Evolutionary conservation across 73 alveolate genomes (phyloP).

Genomic region (Paramecium pentaurelia): DNA sequence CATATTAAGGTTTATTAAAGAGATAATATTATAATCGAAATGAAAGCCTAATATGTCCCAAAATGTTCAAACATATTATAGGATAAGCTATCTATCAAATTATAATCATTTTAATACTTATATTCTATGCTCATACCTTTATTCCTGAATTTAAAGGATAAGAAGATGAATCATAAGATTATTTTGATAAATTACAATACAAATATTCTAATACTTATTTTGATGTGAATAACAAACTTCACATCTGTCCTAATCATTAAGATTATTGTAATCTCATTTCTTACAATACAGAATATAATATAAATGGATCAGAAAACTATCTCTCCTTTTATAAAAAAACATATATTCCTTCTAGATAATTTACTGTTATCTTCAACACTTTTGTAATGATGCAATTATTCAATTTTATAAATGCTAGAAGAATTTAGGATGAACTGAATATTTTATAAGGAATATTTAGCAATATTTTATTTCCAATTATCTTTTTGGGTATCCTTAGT

Average conservation of each 20-base stretch:
- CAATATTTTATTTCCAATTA: conserved; percentile 66
- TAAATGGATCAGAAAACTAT: conserved; percentile 56
- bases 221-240: neutral
- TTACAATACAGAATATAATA: conserved; percentile 47
- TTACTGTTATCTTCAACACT: conserved; percentile 84
- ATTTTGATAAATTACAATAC: neutral
- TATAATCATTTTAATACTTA: conserved; percentile 54
- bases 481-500: conserved; percentile 66
- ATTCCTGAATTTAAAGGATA: conserved; percentile 66
- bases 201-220: conserved; percentile 57
- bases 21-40: conserved; percentile 82
- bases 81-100: conserved; percentile 75
- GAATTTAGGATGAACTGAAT: conserved; percentile 83
- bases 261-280: conserved; percentile 31
- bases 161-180: neutral
- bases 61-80: conserved; percentile 86
- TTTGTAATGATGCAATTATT: conserved; percentile 84
- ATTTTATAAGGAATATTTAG: conserved; percentile 75
- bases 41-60: conserved; percentile 78
- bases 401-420: conserved; percentile 86
- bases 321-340: conserved; percentile 44
- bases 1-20: conserved; percentile 71
- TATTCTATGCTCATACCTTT: conserved; percentile 79
- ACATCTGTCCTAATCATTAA: conserved; percentile 51
- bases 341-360: conserved; percentile 73